Evolutionary conservation across 73 alveolate genomes (phyloP).

Genomic region (Blepharisma japonicum): DNA sequence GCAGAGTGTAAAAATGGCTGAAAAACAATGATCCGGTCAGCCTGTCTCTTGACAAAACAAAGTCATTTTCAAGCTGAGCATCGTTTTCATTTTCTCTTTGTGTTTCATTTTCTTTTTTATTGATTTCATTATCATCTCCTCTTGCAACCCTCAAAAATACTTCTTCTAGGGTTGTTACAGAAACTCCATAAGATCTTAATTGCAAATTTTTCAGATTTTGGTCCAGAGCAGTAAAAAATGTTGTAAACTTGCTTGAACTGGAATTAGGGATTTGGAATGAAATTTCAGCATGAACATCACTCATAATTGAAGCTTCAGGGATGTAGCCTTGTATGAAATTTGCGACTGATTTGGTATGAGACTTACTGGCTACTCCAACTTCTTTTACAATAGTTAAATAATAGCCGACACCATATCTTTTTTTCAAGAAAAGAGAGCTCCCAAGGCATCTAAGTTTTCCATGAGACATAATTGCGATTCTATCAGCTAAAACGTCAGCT

Average conservation of each 20-base stretch:
- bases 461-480: slow-evolving; percentile 75
- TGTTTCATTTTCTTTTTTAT: slow-evolving; percentile 33
- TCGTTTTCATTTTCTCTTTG: slow-evolving; percentile 20
- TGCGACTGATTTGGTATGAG: slow-evolving; percentile 7
- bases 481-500: slow-evolving; percentile 72
- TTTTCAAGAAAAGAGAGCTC: slow-evolving; percentile 52
- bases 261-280: slow-evolving; percentile 64
- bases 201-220: slow-evolving; percentile 51
- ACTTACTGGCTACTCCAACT: not conserved
- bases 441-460: slow-evolving; percentile 72
- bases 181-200: slow-evolving; percentile 83
- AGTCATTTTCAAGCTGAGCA: not conserved
- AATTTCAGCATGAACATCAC: slow-evolving; percentile 63
- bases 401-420: slow-evolving; percentile 69
- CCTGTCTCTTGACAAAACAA: not conserved
- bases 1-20: slow-evolving; percentile 66
- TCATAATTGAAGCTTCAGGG: slow-evolving; percentile 30
- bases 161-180: slow-evolving; percentile 95
- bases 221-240: slow-evolving; percentile 77
- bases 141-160: slow-evolving; percentile 90
- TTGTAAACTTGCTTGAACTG: slow-evolving; percentile 53
- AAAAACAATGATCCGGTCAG: slow-evolving; percentile 39
- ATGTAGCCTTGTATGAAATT: not conserved
- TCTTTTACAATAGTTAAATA: slow-evolving; percentile 65
- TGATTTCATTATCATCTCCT: slow-evolving; percentile 39